These are phyloP conservation scores for Moricandia arvensis DNA, from an alignment of 345 rosid species.

Conservation along the genomic window DNA sequence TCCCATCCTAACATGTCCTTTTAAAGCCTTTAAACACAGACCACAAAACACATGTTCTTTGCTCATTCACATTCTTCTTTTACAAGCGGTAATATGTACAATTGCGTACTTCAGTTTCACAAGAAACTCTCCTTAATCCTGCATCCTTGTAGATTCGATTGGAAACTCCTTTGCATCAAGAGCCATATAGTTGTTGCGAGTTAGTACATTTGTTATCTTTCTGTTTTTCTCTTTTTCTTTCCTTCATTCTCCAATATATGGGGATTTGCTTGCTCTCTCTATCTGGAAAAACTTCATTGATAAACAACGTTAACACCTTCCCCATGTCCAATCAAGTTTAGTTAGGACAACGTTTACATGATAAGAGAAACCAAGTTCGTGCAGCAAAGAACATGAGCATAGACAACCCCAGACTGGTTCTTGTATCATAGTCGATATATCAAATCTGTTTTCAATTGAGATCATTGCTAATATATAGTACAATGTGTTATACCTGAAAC, in stretches of 20 bases:
- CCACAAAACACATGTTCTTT: constrained; percentile 16
- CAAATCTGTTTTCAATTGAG: not conserved
- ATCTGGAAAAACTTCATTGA: constrained; percentile 3
- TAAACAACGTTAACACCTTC: constrained; percentile 6
- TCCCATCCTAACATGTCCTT: not conserved
- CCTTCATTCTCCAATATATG: not conserved
- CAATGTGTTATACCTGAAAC: constrained; percentile 21
- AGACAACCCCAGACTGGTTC: not conserved
- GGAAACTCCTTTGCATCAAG: not conserved
- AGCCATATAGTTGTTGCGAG: not conserved
- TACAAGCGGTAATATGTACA: constrained; percentile 29
- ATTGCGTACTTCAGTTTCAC: constrained; percentile 16
- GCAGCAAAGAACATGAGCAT: not conserved
- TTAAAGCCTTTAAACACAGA: constrained; percentile 14
- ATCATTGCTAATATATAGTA: not conserved
- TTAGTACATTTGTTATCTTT: constrained; percentile 6
- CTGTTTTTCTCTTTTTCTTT: not conserved
- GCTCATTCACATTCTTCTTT: constrained; percentile 14
- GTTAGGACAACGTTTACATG: not conserved
- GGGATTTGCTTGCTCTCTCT: constrained; percentile 6
- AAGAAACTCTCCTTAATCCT: not conserved
- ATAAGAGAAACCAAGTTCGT: not conserved
- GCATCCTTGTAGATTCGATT: not conserved
- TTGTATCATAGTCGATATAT: not conserved
- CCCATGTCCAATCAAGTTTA: not conserved